phyloP scores from a whole-genome alignment of 176 grass and related monocot genomes.

The Calamus simplicifolius region DNA sequence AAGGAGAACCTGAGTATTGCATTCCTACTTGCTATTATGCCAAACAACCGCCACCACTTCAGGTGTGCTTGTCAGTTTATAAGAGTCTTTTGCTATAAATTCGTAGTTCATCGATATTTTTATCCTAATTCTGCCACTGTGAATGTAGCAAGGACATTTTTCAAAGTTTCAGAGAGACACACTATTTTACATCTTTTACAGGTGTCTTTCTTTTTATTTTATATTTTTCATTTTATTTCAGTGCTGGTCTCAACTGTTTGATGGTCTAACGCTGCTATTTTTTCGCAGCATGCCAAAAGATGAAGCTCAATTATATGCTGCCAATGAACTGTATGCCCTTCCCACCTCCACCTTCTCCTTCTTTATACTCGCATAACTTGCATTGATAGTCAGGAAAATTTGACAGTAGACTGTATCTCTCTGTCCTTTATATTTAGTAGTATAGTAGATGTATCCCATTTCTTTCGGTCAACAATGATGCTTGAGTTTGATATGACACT shows the following conservation, averaged over 20 bases:
- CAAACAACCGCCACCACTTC: slow-evolving; percentile 55
- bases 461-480: too few species aligned
- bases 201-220: slow-evolving; percentile 30
- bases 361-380: too few species aligned
- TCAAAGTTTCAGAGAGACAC: slow-evolving; percentile 52
- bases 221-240: slow-evolving; percentile 7
- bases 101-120: slow-evolving; percentile 7
- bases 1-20: slow-evolving; percentile 74
- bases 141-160: slow-evolving; percentile 64
- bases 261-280: slow-evolving; percentile 4
- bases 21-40: slow-evolving; percentile 71
- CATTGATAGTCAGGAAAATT: too few species aligned
- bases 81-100: not conserved
- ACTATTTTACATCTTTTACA: slow-evolving; percentile 97
- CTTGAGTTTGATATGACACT: too few species aligned
- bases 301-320: slow-evolving; percentile 85
- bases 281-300: slow-evolving; percentile 89
- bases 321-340: slow-evolving; percentile 59
- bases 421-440: too few species aligned
- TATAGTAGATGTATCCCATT: too few species aligned
- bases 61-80: slow-evolving; percentile 33
- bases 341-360: not conserved
- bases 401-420: too few species aligned
- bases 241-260: not conserved
- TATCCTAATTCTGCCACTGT: slow-evolving; percentile 31